Base-by-base conservation (phyloP, 805 yeast species). In the Pichia insulana region DNA sequence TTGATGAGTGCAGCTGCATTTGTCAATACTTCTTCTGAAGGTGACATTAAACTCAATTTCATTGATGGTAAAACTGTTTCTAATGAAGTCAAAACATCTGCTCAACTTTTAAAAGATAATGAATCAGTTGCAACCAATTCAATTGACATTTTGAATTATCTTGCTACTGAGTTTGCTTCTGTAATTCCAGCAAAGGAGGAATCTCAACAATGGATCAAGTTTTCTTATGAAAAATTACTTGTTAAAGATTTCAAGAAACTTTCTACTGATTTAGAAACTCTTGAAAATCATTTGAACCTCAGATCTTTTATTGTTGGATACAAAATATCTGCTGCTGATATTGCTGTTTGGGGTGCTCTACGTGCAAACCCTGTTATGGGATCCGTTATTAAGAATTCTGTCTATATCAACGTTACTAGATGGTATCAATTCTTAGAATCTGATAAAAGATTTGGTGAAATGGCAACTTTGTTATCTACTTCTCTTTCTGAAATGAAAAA, bases 341-440 rank as follows among this genome's bases (percentile, higher is more conserved):
- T 87, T 47, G 84, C 90, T 13, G 71, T 83, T 17, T 90, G 97
- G 97, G 97, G 97, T 63, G 85, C 83, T 38, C 70, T 90, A 53
- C 79, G 97, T 67, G 85, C 95, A 49, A 90, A 92, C 62, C 87
- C 95, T 42, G 81, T 90, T 61, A 85, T 89, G 71, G 96, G 92
- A 19, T 84, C 96, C 15, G 82, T 86, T 50, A 74, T 88, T 64
- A 89, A 87, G 69, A 83, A 78, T 65, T 85, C 80, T 40, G 83
- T 81, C 30, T 87, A 83, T 69, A 71, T 79, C 61, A 90, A 90
- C 65, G 75, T 90, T 51, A 77, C 96, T 44, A 83, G 98, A 70
- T 90, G 97, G 97, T 90, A 87, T 74, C 74, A 73, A 55, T 76
- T 78, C 57, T 65, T 88, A 49, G 89, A 84, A 54, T 62, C 76